phyloP scores from a whole-genome alignment of 2,329 filamentous ascomycete genomes.

The Mycosphaerella arachidis region DNA sequence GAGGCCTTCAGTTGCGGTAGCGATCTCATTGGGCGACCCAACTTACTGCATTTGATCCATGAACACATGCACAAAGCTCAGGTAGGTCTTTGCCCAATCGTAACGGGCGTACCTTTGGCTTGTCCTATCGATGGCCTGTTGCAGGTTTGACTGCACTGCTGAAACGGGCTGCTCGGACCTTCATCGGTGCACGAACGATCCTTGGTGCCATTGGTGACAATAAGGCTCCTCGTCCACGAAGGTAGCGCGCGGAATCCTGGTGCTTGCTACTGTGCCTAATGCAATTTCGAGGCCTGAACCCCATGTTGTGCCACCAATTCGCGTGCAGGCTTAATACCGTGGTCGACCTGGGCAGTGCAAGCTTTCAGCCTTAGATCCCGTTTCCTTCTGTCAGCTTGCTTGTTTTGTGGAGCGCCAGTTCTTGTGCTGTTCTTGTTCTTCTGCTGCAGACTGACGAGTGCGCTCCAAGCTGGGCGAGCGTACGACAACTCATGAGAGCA shows the following conservation, averaged over 20 bases:
- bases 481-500: neutral
- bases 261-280: neutral
- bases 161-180: neutral
- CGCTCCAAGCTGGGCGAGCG: neutral
- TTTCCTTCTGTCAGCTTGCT: neutral
- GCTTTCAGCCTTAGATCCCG: conserved; percentile 2
- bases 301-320: neutral
- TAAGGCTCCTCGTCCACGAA: neutral
- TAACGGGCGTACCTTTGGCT: neutral
- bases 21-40: neutral
- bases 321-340: neutral
- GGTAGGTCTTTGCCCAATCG: neutral
- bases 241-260: neutral
- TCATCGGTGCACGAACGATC: neutral
- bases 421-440: neutral
- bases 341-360: neutral
- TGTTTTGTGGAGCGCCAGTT: neutral
- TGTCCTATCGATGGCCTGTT: neutral
- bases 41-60: neutral
- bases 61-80: conserved; percentile 1
- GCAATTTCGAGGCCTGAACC: neutral
- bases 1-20: neutral
- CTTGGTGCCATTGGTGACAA: neutral
- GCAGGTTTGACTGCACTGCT: neutral
- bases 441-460: neutral